Conservation (phyloP, 495 filamentous ascomycete species). For the Neurospora sp. region DNA sequence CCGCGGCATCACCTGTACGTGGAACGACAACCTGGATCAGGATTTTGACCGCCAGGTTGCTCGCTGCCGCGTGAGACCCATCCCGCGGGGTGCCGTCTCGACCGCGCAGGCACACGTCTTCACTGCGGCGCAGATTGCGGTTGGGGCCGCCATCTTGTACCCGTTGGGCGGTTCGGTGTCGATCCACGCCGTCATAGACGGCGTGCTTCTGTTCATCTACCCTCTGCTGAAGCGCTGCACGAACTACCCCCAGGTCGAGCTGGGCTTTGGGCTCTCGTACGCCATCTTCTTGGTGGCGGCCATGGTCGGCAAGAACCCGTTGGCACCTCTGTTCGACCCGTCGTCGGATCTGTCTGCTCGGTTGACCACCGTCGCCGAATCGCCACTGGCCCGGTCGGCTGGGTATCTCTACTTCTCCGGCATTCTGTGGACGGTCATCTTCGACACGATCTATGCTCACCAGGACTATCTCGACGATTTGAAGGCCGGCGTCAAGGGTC, state of each 20-base stretch:
- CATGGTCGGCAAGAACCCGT: constrained; percentile 7
- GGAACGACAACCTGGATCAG: constrained; percentile 38
- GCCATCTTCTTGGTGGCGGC: constrained; percentile 6
- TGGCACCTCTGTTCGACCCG: background rate
- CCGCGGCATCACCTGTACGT: constrained; percentile 13
- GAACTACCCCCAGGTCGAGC: constrained; percentile 15
- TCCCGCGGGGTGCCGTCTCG: constrained; percentile 35
- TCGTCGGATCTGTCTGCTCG: constrained; percentile 8
- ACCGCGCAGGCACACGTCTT: constrained; percentile 25
- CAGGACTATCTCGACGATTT: constrained; percentile 21
- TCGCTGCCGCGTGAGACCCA: constrained; percentile 27
- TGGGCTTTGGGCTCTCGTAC: constrained; percentile 9
- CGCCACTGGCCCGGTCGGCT: constrained; percentile 1
- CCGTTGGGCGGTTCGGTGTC: background rate
- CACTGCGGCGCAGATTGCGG: constrained; percentile 10
- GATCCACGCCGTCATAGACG: background rate
- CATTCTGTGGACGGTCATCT: constrained; percentile 20
- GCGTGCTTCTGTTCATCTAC: constrained; percentile 9
- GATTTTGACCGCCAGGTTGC: constrained; percentile 31
- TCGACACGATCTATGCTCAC: constrained; percentile 24
- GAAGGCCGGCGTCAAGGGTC: constrained; percentile 19
- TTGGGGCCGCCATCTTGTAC: constrained; percentile 1
- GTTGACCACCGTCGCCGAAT: background rate
- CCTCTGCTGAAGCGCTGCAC: constrained; percentile 12
- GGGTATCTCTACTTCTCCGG: background rate